Evolutionary conservation across 176 grass and related monocot genomes (phyloP), one percentile per base, ranked within the genome.

Genomic region (Cocos nucifera): DNA sequence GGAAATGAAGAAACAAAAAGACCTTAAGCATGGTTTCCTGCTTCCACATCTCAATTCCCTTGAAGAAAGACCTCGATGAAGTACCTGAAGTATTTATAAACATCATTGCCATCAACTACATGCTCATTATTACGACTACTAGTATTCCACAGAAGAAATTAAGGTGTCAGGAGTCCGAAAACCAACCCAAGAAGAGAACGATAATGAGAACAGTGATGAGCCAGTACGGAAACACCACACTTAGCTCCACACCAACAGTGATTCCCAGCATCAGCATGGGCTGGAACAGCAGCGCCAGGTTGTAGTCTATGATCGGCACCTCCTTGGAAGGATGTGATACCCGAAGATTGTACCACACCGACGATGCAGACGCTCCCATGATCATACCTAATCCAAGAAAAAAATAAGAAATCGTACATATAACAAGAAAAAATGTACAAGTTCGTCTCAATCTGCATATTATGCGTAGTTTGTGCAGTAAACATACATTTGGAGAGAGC

Each of bases 221-320:
- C 94, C 94, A 98, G 72, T 79, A 98, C 4, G 94, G 94, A 64
- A 98, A 98, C 60, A 89, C 74, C 17, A 98, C 85, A 64, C 94
- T 98, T 48, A 98, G 88, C 64, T 98, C 88, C 53, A 98, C 94
- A 1, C 94, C 94, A 30, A 93, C 74, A 51, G 94, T 98, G 80
- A 98, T 98, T 22, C 94, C 94, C 63, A 98, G 82, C 94, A 98
- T 86, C 35, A 98, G 88, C 85, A 93, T 89, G 51, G 94, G 94
- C 83, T 98, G 94, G 80, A 98, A 98, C 62, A 98, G 76, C 71
- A 98, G 50, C 12, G 88, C 77, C 20, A 98, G 84, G 24, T 83
- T 89, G 71, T 98, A 98, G 82, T 98, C 94, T 67, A 98, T 72
- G 21, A 98, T 79, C 0, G 94, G 88, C 23, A 76, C 88, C 63